Evolutionary conservation across 805 yeast genomes (phyloP), one percentile per base, ranked within the genome.

Genomic region (Naumovozyma castellii): DNA sequence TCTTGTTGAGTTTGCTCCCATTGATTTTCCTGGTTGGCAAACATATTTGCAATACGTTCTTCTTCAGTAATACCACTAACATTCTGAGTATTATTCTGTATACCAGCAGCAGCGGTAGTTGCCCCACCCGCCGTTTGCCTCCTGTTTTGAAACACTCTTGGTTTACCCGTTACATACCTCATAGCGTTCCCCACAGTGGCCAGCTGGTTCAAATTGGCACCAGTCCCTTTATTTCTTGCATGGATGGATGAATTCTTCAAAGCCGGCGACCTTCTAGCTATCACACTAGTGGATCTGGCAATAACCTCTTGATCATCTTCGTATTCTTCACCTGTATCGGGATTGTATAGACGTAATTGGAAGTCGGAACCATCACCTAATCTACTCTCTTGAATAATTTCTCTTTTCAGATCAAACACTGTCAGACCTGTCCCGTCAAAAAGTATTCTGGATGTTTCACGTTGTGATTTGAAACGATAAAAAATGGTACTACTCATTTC

Each of bases 371-470:
- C 94, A 43, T 78, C 80, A 4, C 88, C 86, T 13, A 92, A 68
- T 50, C 78, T 83, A 61, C 88, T 90, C 31, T 78, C 84, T 15
- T 72, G 61, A 33, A 92, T 82, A 38, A 92, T 86, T 50, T 92
- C 97, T 45, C 90, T 78, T 62, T 92, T 92, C 44, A 92, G 66
- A 56, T 92, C 99, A 64, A 90, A 92, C 1, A 88, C 95, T 2
- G 95, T 85, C 32, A 92, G 77, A 20, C 97, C 97, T 0, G 98
- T 90, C 16, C 98, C 99, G 59, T 92, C 98, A 56, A 92, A 92
- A 35, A 80, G 72, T 19, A 92, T 76, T 33, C 94, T 73, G 1
- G 84, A 77, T 20, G 84, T 80, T 32, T 75, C 78, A 53, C 78
- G 80, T 59, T 88, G 96, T 13, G 95, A 90, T 44, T 77, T 66